Percentiles rank a stretch among this genome's conserved stretches.
Conservation (phyloP, 139 green algal genomes). For the Haematococcus sp. region DNA sequence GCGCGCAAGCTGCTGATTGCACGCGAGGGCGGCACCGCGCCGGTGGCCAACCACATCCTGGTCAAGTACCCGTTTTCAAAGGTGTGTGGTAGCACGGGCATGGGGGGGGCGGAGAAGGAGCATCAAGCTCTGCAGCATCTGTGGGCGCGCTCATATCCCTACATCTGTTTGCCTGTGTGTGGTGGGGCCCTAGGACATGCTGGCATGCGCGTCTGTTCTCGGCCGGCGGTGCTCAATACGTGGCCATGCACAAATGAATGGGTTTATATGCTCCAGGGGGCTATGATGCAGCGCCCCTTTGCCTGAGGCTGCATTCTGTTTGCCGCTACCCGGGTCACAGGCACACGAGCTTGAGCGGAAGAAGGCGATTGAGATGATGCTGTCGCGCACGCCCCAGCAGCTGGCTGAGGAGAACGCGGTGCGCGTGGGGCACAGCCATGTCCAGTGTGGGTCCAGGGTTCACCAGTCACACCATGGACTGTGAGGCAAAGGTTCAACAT, state of each 20-base stretch:
- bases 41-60: slow-evolving; percentile 69
- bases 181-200: too few relatives aligned
- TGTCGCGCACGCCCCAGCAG: slow-evolving; percentile 58
- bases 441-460: slow-evolving; percentile 6
- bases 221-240: too few relatives aligned
- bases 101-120: slow-evolving; percentile 28
- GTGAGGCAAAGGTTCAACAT: not conserved
- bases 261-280: too few relatives aligned
- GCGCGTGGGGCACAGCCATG: not conserved
- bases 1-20: slow-evolving; percentile 70
- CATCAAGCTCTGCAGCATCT: slow-evolving; percentile 5
- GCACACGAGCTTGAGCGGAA: slow-evolving; percentile 55
- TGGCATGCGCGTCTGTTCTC: too few relatives aligned
- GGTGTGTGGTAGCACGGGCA: not conserved
- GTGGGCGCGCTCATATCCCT: too few relatives aligned
- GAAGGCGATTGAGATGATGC: slow-evolving; percentile 58
- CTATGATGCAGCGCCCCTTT: too few relatives aligned
- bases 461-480: slow-evolving; percentile 24
- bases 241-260: too few relatives aligned
- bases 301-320: too few relatives aligned
- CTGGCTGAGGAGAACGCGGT: slow-evolving; percentile 68
- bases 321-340: too few relatives aligned
- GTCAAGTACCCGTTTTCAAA: slow-evolving; percentile 79
- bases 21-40: slow-evolving; percentile 53
- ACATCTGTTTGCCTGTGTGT: too few relatives aligned